Evolutionary conservation across 2,329 filamentous ascomycete species (phyloP).

Genomic region (Alternaria tenuissima): DNA sequence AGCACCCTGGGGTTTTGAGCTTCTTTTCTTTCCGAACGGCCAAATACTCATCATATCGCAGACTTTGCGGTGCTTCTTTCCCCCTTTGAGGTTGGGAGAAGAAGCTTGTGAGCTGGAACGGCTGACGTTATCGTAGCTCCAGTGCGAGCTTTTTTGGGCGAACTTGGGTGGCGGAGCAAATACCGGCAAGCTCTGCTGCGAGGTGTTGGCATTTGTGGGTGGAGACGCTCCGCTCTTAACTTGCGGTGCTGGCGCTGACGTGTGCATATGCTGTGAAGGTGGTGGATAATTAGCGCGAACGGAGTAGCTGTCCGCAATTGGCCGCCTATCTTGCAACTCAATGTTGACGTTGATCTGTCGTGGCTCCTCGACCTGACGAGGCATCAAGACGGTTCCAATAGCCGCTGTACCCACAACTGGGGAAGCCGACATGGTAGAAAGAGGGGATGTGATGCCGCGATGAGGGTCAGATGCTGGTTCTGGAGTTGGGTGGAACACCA

Average conservation of each 20-base stretch:
- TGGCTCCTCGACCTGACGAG: constrained; percentile 40
- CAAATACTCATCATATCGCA: constrained; percentile 36
- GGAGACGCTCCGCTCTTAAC: constrained; percentile 16
- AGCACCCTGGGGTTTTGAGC: constrained; percentile 22
- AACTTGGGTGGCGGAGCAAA: constrained; percentile 45
- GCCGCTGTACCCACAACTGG: constrained; percentile 45
- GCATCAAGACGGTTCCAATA: constrained; percentile 44
- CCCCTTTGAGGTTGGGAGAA: constrained; percentile 32
- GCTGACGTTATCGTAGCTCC: constrained; percentile 38
- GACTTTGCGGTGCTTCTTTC: constrained; percentile 45
- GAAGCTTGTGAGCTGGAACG: constrained; percentile 35
- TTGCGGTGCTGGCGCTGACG: constrained; percentile 29
- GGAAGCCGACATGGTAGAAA: constrained; percentile 42
- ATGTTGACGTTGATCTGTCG: constrained; percentile 44
- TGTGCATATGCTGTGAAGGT: constrained; percentile 23
- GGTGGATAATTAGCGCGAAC: constrained; percentile 27
- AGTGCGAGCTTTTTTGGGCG: constrained; percentile 36
- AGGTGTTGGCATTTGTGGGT: constrained; percentile 21
- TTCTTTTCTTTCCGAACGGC: constrained; percentile 31
- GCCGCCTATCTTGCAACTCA: constrained; percentile 40
- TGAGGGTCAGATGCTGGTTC: constrained; percentile 22
- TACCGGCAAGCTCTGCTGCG: constrained; percentile 30
- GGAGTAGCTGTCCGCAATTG: constrained; percentile 22
- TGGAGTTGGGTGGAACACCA: constrained; percentile 11
- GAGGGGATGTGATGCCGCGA: constrained; percentile 32